Base-by-base conservation (phyloP, 2,329 filamentous ascomycete species). In the Ophiostoma triangulosporum region DNA sequence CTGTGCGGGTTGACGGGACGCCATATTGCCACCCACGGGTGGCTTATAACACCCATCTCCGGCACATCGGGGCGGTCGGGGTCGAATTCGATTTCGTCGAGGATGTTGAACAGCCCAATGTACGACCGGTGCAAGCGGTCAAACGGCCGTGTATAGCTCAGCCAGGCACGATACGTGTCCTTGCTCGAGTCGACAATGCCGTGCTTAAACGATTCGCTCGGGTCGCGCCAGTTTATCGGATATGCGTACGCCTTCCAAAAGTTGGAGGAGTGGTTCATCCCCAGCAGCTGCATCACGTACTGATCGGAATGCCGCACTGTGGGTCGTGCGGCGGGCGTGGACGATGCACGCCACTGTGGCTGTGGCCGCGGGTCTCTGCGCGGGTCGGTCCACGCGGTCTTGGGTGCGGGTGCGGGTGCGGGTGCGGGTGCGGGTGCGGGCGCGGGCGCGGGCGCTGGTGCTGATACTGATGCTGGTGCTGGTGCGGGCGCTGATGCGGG, bases 21-120 rank as follows among this genome's bases (percentile, higher is more conserved):
- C 54, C 71, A 70, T 14, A 76, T 60, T 0, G 66, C 73, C 32
- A 80, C 57, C 76, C 77, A 81, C 0, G 77, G 73, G 45, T 72
- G 69, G 9, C 71, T 68, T n/a, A n/a, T n/a, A n/a, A n/a, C n/a
- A 31, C 57, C 54, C 8, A 35, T 35, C 32, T 6, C 32, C 14
- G 14, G 11, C 59, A 58, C n/a, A 57, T n/a, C 59, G 8, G 50
- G 58, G 0, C 52, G 49, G 1, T 61, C 55, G 38, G 69, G 62
- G 68, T 68, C 72, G 1, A n/a, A n/a, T n/a, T 63, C 71, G 0
- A 63, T 61, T 12, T 64, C 67, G 7, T 69, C 66, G 15, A 69
- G 64, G 0, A 74, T 77, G 58, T 76, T 77, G 59, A 79, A 80
- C 6, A 80, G 60, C 0, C 72, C 75, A 1, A 66, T 54, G 56